These are phyloP conservation scores for Wickerhamiella spandovensis DNA, from an alignment of 805 yeast genomes.

Conservation along the genomic window DNA sequence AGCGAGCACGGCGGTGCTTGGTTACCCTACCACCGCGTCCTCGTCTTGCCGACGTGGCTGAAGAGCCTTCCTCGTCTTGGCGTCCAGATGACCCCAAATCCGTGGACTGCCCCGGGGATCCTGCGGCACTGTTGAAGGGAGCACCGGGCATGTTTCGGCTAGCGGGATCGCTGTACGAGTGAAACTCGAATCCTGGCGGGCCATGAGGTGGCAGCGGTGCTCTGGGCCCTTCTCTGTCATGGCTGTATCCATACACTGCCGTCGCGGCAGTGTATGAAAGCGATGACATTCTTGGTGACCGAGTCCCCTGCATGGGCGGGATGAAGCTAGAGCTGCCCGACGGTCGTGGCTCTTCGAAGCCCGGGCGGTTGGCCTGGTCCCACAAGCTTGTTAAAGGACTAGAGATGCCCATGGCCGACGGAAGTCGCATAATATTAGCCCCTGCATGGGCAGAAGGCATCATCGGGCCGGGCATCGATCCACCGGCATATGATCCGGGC, in stretches of 20 bases:
- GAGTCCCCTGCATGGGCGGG: background rate
- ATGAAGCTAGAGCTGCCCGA: background rate
- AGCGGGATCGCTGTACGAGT: background rate
- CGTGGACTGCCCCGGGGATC: background rate
- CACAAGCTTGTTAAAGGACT: background rate
- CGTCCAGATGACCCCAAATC: background rate
- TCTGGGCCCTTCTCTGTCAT: background rate
- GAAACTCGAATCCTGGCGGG: background rate
- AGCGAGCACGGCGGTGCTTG: background rate
- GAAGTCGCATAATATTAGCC: background rate
- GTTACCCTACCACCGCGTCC: background rate
- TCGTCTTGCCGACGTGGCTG: background rate
- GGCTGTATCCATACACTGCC: background rate
- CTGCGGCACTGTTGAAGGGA: background rate
- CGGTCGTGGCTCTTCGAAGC: background rate
- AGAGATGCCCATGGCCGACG: background rate
- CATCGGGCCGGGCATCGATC: background rate
- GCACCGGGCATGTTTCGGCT: background rate
- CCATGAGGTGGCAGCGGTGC: background rate
- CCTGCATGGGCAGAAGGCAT: background rate
- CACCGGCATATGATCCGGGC: background rate
- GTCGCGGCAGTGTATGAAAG: background rate
- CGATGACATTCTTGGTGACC: background rate
- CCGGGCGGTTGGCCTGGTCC: background rate
- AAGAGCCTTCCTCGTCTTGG: background rate